Evolutionary conservation across 331 rosid genomes (phyloP).

Genomic region (Ulmus americana): DNA sequence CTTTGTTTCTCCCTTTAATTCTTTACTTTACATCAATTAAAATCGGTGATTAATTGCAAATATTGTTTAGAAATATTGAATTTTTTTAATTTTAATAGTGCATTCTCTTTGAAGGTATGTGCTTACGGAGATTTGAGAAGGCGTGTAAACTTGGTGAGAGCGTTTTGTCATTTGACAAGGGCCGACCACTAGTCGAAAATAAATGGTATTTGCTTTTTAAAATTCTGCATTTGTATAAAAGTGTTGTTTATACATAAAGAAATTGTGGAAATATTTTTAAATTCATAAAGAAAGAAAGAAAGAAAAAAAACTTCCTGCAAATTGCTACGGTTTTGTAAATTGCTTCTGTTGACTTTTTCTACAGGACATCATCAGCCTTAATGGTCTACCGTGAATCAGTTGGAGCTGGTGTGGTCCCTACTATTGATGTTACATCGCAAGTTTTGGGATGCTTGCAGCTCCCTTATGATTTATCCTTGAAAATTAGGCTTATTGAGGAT

Average conservation of each 20-base stretch:
- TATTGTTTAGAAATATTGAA: no score
- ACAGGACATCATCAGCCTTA: constrained; percentile 82
- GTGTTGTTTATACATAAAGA: neutral
- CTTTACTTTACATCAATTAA: neutral
- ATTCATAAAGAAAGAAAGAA: neutral
- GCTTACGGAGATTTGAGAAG: constrained; percentile 69
- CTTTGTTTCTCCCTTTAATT: constrained; percentile 4
- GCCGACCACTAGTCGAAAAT: constrained; percentile 49
- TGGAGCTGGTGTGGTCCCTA: constrained; percentile 61
- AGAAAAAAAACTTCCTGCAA: no score
- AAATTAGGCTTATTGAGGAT: constrained; percentile 60
- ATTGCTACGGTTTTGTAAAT: constrained; percentile 8
- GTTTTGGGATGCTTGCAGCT: constrained; percentile 84
- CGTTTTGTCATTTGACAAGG: constrained; percentile 41
- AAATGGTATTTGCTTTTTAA: constrained; percentile 57
- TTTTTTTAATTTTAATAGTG: no score
- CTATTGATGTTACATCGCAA: constrained; percentile 63
- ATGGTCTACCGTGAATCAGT: constrained; percentile 69
- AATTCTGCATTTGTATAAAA: constrained; percentile 9
- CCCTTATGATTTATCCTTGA: constrained; percentile 52
- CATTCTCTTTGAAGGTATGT: constrained; percentile 63
- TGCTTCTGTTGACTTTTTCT: constrained; percentile 22
- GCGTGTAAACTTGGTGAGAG: constrained; percentile 67
- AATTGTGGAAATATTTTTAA: neutral
- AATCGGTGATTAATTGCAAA: no score